Evolutionary conservation across 345 rosid species (phyloP), one percentile per base, ranked within the genome.

Genomic region (Combretum micranthum): DNA sequence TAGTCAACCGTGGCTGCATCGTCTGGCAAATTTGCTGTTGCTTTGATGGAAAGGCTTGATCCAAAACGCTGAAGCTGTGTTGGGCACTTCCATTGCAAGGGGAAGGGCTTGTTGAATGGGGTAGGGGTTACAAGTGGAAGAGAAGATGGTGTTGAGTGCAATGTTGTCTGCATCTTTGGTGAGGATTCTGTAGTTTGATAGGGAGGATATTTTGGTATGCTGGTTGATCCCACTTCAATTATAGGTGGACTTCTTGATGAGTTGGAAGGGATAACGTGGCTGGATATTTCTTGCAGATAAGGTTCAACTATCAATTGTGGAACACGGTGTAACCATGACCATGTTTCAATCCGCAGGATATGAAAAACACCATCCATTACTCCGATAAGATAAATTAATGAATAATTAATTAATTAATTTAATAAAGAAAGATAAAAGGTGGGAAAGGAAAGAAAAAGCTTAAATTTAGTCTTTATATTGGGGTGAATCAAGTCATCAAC

Each of bases 1-100:
- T 81, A 84, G 64, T 79, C 83, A 47, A 68, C 79, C 12, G 68
- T 56, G 11, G 79, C 64, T 44, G 57, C n/a, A 37, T 78, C 86
- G 8, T 37, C 0, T 22, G 61, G 8, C 8, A 13, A 66, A 13
- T 32, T 32, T 32, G 76, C 58, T 15, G 63, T 55, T 39, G 68
- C 76, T 59, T 57, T 75, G 53, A 74, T 49, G 3, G 59, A 46
- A 16, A 66, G 51, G 50, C 60, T 16, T 22, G 17, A 25, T 1
- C 50, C 53, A 51, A 69, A 11, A 45, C 58, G 49, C 54, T 60
- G 68, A 42, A 61, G 22, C 59, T 56, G 69, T 2, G 66, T 65
- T 23, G 17, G 12, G 47, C 65, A 44, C 42, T 49, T 74, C 70
- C 65, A 17, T 6, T 74, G 73, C 48, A 60, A 22, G 52, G 60